Base-by-base conservation (phyloP, 345 rosid genomes). In the Cardamine chenopodiifolia region DNA sequence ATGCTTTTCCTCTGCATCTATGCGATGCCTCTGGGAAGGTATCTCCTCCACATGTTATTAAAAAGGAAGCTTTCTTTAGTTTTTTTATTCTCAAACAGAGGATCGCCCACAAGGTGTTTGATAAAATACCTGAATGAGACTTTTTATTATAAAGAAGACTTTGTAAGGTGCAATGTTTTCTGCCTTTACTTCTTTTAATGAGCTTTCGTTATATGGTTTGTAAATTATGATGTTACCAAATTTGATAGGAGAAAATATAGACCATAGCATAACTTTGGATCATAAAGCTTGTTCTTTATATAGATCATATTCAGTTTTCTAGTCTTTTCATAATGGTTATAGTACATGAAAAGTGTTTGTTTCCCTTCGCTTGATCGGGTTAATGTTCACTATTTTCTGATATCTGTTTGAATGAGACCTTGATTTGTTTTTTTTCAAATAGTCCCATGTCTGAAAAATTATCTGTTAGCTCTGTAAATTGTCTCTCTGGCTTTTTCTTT, bases 1-100 rank as follows among this genome's bases (percentile, higher is more conserved):
- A 54, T 31, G 70, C 58, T 61, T 66, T 74, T 37, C 50, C 50
- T 76, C 34, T 34, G 2, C 42, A 3, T 13, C 23, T 68, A 37
- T 61, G 50, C 22, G 28, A 52, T 68, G 28, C 35, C 25, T 23
- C 2, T 26, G 49, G 5, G 8, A 19, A 68, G 31, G 56, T 18
- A 31, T 62, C 42, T 62, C 18, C 50, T 62, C 18, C 49, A 39
- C 20, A 49, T 26, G 35, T 52, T 23, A 14, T 68, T 3, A 76
- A 20, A 76, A 54, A 31, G 53, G 11, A 76, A 39, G 8, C 6
- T 42, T 40, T 61, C 39, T 28, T 14, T 3, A 1, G 4, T 32
- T 60, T 61, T 50, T 47, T 52, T 20, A 76, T 42, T 69, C 58
- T 62, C 52, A 69, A 54, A 68, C 49, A 60, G 35, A 68, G 13